Conservation (phyloP, 306 rosid species). For the Rosa rugosa region DNA sequence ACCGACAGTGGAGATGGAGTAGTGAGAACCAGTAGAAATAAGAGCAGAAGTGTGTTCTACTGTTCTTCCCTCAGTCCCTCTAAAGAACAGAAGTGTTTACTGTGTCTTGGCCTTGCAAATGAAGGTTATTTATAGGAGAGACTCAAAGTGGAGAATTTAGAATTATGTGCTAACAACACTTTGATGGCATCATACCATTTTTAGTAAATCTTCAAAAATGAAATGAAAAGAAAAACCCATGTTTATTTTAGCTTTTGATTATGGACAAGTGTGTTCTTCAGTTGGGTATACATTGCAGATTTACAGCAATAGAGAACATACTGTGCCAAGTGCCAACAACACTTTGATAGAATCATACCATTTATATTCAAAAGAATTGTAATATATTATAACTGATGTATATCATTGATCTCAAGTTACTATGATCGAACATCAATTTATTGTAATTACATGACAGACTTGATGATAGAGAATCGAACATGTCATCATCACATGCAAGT, state of each 20-base stretch:
- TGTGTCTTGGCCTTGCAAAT: background rate
- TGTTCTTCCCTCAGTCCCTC: background rate
- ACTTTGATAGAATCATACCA: background rate
- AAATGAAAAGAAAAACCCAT: too few relatives aligned
- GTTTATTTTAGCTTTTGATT: background rate
- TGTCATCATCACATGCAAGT: background rate
- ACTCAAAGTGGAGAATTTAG: background rate
- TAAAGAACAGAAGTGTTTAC: background rate
- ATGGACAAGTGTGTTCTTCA: background rate
- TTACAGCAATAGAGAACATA: background rate
- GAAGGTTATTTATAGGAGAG: background rate
- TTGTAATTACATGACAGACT: background rate
- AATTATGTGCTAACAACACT: background rate
- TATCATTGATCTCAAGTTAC: background rate
- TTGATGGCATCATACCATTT: too few relatives aligned
- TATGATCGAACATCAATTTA: background rate
- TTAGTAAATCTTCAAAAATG: too few relatives aligned
- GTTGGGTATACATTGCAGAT: background rate
- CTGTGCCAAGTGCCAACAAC: background rate
- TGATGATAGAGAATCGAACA: background rate
- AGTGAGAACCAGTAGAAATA: background rate
- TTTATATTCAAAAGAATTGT: background rate
- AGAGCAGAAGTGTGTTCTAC: background rate
- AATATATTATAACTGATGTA: background rate
- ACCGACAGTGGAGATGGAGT: conserved; percentile 29